phyloP scores from a whole-genome alignment of 2,329 filamentous ascomycete genomes.

The Leptographium radiaticola region DNA sequence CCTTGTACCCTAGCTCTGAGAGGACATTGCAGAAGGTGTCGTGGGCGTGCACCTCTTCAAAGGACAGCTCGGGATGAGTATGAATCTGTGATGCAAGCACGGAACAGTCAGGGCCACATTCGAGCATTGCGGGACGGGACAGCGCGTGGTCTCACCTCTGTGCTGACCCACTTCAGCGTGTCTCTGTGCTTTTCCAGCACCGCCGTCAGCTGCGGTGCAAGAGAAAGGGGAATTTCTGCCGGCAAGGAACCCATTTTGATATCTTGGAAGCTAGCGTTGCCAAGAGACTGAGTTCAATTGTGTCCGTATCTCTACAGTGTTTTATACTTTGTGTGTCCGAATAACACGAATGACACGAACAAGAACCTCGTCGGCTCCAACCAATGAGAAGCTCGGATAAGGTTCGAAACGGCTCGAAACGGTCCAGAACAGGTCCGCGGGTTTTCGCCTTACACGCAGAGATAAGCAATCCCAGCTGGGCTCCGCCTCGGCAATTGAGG shows the following conservation, averaged over 20 bases:
- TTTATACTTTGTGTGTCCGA: background rate
- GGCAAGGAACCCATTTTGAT: background rate
- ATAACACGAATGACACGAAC: background rate
- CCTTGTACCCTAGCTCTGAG: slow-evolving; percentile 26
- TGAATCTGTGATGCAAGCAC: slow-evolving; percentile 15
- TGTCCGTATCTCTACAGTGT: background rate
- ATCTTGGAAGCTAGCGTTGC: background rate
- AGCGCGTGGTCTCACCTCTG: background rate
- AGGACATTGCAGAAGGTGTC: slow-evolving; percentile 31
- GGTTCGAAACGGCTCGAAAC: background rate
- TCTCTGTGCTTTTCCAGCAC: background rate
- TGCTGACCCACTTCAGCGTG: background rate
- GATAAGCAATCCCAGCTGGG: background rate
- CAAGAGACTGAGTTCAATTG: background rate
- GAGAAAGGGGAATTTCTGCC: background rate
- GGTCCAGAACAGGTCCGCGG: background rate
- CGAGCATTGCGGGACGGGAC: background rate
- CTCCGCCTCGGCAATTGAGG: background rate
- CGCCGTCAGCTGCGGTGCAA: background rate
- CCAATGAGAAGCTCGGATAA: background rate
- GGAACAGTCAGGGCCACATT: background rate
- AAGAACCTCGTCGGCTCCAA: background rate
- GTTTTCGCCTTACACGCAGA: background rate
- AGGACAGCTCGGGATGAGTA: slow-evolving; percentile 33
- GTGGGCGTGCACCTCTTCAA: slow-evolving; percentile 36